These are phyloP conservation scores for Boletus sp. DNA, from an alignment of 768 basidiomycete genomes.

Conservation along the genomic window DNA sequence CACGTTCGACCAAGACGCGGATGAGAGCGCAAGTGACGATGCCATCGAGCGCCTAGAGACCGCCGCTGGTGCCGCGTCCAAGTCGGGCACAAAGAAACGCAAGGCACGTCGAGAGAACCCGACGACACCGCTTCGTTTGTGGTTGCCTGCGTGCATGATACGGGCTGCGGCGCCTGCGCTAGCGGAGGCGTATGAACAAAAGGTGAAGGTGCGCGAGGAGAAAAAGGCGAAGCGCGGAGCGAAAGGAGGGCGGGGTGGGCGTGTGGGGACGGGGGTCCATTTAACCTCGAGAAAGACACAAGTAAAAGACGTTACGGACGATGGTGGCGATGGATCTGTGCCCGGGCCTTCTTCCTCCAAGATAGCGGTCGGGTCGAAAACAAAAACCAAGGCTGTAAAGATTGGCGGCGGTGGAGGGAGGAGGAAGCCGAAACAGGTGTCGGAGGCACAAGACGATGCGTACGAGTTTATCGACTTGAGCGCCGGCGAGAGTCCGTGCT, in stretches of 20 bases:
- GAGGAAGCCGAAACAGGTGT: conserved; percentile 20
- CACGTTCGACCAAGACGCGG: conserved; percentile 25
- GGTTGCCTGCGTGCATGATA: conserved; percentile 84
- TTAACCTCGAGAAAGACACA: conserved; percentile 1
- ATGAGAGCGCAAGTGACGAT: conserved; percentile 45
- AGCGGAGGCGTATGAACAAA: conserved; percentile 61
- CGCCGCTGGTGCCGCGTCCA: conserved; percentile 20
- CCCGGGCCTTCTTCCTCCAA: conserved; percentile 4
- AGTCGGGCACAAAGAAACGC: conserved; percentile 19
- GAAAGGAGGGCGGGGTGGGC: conserved; percentile 14
- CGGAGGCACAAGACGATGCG: conserved; percentile 27
- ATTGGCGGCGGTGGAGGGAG: conserved; percentile 4
- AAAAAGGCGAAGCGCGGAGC: conserved; percentile 34
- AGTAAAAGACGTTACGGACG: background rate
- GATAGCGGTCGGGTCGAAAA: conserved; percentile 2
- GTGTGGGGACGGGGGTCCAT: background rate
- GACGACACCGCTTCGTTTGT: conserved; percentile 57
- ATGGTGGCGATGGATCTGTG: background rate
- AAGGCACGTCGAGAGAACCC: conserved; percentile 36
- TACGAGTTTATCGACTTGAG: conserved; percentile 27
- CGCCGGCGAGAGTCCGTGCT: conserved; percentile 21
- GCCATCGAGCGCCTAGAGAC: conserved; percentile 24
- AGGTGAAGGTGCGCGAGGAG: conserved; percentile 44
- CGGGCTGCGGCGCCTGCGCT: conserved; percentile 61
- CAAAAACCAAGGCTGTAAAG: conserved; percentile 4